Conservation (phyloP, 768 basidiomycete genomes). For the Hygrocybe coccinea region DNA sequence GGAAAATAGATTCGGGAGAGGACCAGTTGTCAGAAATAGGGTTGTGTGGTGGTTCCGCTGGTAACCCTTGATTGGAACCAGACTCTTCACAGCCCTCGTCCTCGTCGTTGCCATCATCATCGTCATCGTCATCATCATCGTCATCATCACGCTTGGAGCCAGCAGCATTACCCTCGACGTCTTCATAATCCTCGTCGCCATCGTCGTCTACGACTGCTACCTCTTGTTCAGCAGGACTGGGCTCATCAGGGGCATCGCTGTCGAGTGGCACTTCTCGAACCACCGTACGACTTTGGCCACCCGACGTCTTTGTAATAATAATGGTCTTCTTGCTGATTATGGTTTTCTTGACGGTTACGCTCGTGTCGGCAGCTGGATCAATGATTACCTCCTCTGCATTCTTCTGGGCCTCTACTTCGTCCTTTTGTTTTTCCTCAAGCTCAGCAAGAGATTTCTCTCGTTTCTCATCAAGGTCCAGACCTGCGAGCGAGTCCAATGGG, state of each 20-base stretch:
- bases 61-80: neutral
- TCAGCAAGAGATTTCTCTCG: constrained; percentile 23
- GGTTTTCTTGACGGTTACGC: neutral
- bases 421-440: constrained; percentile 7
- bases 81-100: neutral
- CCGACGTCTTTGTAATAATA: neutral
- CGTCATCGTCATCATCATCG: constrained; percentile 7
- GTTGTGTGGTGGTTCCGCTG: neutral
- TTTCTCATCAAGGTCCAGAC: constrained; percentile 33
- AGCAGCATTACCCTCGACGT: constrained; percentile 1
- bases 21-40: neutral
- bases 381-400: neutral
- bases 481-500: constrained; percentile 32
- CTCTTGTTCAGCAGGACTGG: neutral
- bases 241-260: neutral
- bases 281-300: neutral
- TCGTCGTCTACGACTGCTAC: neutral
- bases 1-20: constrained; percentile 22
- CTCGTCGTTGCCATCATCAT: constrained; percentile 1
- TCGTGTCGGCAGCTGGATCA: neutral
- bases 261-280: neutral
- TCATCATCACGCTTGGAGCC: neutral
- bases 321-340: neutral
- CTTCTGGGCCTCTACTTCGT: neutral
- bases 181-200: neutral